These are phyloP conservation scores for Phlebiopsis gigantea DNA, from an alignment of 768 basidiomycete species.

Conservation along the genomic window DNA sequence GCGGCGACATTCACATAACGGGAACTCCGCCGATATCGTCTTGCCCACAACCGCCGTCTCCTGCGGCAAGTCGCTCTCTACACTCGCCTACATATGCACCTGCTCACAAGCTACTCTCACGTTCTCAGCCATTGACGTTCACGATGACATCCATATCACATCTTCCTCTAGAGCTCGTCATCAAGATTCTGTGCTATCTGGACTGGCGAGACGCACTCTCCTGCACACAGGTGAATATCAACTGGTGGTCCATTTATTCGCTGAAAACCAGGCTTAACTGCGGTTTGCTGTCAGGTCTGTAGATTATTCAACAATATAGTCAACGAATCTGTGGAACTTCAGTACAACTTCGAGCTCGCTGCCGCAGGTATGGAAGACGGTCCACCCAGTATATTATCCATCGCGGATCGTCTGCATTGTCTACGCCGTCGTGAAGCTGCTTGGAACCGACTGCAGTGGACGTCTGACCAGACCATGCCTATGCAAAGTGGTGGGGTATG, in stretches of 20 bases:
- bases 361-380: conserved; percentile 39
- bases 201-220: conserved; percentile 14
- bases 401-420: conserved; percentile 31
- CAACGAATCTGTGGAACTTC: conserved; percentile 13
- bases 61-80: background rate
- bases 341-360: conserved; percentile 30
- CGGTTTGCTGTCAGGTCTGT: conserved; percentile 14
- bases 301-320: conserved; percentile 12
- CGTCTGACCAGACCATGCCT: conserved; percentile 20
- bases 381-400: conserved; percentile 21
- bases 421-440: conserved; percentile 28
- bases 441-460: conserved; percentile 16
- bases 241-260: background rate
- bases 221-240: conserved; percentile 17
- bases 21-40: background rate
- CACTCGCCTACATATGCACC: background rate
- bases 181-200: conserved; percentile 17
- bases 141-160: background rate
- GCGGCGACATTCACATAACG: background rate
- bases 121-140: background rate
- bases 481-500: conserved; percentile 44
- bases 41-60: background rate
- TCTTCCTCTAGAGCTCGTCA: conserved; percentile 21
- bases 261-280: background rate
- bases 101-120: background rate